Conservation (phyloP, 2,329 filamentous ascomycete genomes). For the Amphichorda felina region DNA sequence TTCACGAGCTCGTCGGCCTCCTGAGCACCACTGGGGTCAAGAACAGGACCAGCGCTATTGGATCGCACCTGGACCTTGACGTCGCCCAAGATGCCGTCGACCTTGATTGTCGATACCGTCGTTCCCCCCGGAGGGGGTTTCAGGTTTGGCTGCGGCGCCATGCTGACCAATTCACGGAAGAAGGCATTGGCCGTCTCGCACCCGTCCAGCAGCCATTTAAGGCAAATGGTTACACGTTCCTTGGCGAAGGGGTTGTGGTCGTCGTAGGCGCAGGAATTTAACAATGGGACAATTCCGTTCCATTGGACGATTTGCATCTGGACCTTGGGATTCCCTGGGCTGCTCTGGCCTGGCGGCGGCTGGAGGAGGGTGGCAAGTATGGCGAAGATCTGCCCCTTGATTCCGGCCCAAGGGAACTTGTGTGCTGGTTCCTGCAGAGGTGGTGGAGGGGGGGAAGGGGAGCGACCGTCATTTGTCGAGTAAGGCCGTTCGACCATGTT, state of each 20-base stretch:
- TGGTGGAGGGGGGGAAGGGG: conserved; percentile 25
- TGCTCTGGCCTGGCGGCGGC: conserved; percentile 53
- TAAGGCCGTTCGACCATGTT: conserved; percentile 54
- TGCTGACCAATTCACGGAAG: conserved; percentile 49
- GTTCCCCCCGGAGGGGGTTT: conserved; percentile 20
- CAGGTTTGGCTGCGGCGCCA: conserved; percentile 26
- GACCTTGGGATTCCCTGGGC: conserved; percentile 58
- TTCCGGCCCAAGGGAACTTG: conserved; percentile 56
- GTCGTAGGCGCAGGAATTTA: conserved; percentile 85
- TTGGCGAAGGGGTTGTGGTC: conserved; percentile 91
- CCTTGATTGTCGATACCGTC: conserved; percentile 30
- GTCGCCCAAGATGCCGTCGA: conserved; percentile 45
- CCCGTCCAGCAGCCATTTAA: conserved; percentile 73
- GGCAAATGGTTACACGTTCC: conserved; percentile 77
- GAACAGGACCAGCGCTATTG: conserved; percentile 11
- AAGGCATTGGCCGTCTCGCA: conserved; percentile 63
- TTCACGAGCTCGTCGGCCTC: conserved; percentile 27
- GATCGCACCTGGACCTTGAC: conserved; percentile 41
- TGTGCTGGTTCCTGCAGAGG: conserved; percentile 50
- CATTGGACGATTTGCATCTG: conserved; percentile 80
- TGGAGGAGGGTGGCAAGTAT: conserved; percentile 84
- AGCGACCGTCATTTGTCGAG: conserved; percentile 13
- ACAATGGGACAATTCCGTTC: conserved; percentile 74
- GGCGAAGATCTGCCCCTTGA: conserved; percentile 86
- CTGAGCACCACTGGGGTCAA: conserved; percentile 6